phyloP scores from a whole-genome alignment of 169 alveolate species.

The Condylostoma magnum region DNA sequence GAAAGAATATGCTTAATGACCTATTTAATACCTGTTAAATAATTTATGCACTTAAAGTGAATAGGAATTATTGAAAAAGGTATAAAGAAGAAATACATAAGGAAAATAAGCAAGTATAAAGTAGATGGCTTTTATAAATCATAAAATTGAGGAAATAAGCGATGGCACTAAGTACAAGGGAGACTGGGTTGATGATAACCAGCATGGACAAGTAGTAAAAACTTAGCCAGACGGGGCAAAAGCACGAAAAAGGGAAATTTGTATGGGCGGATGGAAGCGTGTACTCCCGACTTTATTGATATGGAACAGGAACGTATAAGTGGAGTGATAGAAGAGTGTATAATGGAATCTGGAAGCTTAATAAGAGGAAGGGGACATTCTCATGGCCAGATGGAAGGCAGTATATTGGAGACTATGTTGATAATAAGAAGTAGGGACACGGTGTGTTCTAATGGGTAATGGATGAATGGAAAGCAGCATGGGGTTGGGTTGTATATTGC shows the following conservation, averaged over 20 bases:
- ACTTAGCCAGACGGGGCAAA: conserved; percentile 61
- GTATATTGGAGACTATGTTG: conserved; percentile 63
- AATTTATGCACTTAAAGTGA: too few relatives aligned
- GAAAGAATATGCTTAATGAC: too few relatives aligned
- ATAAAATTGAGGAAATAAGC: neutral
- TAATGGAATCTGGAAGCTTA: conserved; percentile 62
- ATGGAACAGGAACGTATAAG: conserved; percentile 21
- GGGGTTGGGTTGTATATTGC: conserved; percentile 2
- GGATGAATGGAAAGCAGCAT: conserved; percentile 25
- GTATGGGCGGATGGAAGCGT: conserved; percentile 83
- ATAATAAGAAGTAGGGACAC: conserved; percentile 72
- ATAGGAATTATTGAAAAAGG: too few relatives aligned
- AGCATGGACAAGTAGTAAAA: neutral
- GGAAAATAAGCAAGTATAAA: too few relatives aligned
- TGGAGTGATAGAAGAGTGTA: conserved; percentile 34
- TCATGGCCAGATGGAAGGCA: conserved; percentile 74
- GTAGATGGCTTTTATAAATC: too few relatives aligned
- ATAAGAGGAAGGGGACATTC: conserved; percentile 67
- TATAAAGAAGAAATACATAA: too few relatives aligned
- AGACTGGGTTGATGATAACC: neutral
- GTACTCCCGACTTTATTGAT: too few relatives aligned
- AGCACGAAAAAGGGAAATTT: conserved; percentile 83
- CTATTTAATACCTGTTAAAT: too few relatives aligned
- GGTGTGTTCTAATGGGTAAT: conserved; percentile 41
- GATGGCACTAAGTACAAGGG: neutral